A percentile compares a stretch with the other conserved stretches of the same genome.
These are phyloP conservation scores for Astrephomene gubernaculifera DNA, from an alignment of 139 green algal species.

Conservation along the genomic window DNA sequence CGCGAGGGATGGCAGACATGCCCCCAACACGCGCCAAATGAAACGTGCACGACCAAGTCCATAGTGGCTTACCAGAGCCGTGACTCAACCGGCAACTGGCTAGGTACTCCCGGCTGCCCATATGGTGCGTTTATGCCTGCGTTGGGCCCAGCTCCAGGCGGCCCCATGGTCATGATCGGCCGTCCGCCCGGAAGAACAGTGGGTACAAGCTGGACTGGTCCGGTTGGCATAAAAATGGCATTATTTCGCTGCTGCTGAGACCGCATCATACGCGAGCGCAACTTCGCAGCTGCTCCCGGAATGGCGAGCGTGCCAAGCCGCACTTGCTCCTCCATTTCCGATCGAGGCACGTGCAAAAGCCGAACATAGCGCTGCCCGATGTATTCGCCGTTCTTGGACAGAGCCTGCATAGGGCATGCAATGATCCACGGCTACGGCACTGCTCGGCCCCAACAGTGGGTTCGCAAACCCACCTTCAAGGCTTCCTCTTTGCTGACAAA, in stretches of 20 bases:
- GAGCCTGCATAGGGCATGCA: conserved; percentile 50
- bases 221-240: neutral
- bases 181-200: conserved; percentile 5
- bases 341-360: conserved; percentile 73
- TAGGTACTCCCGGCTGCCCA: neutral
- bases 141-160: neutral
- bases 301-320: conserved; percentile 67
- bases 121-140: neutral
- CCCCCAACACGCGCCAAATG: no score
- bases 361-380: conserved; percentile 79
- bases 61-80: conserved; percentile 35
- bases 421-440: no score
- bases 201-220: conserved; percentile 43
- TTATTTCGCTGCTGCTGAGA: conserved; percentile 50
- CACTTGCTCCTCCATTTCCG: conserved; percentile 80
- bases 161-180: conserved; percentile 19
- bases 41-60: no score
- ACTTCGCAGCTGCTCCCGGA: conserved; percentile 64
- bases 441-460: no score
- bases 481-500: conserved; percentile 67
- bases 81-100: conserved; percentile 3
- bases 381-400: conserved; percentile 77
- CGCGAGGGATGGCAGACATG: no score
- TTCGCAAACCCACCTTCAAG: conserved; percentile 57
- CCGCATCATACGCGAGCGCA: conserved; percentile 61